Evolutionary conservation across 2,329 filamentous ascomycete species (phyloP).

Genomic region (Blastomyces parvus): DNA sequence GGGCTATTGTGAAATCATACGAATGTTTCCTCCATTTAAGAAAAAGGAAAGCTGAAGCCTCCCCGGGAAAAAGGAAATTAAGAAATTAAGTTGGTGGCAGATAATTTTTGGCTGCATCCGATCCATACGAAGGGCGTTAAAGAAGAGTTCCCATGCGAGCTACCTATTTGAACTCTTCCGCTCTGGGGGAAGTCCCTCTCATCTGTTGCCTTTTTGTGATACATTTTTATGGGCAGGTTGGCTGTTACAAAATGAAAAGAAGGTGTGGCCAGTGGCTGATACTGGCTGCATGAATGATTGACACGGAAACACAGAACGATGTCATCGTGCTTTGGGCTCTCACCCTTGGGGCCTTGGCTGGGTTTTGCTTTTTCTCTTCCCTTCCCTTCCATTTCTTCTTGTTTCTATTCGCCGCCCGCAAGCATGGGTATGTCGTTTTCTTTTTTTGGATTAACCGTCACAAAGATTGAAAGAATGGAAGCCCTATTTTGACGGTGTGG

Average conservation of each 20-base stretch:
- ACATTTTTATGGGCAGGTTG: background rate
- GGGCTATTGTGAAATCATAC: background rate
- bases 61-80: background rate
- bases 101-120: background rate
- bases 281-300: background rate
- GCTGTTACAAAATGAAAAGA: background rate
- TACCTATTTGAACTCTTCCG: background rate
- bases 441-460: no score
- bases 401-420: background rate
- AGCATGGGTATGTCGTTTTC: background rate
- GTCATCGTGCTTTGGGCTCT: constrained; percentile 1
- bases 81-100: background rate
- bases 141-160: background rate
- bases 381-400: background rate
- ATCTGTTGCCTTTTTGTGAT: background rate
- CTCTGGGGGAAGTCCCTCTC: background rate
- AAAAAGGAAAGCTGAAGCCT: background rate
- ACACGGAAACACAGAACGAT: background rate
- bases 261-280: background rate
- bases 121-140: background rate
- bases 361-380: background rate
- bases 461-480: no score
- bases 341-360: background rate
- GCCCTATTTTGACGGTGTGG: background rate
- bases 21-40: background rate